These are phyloP conservation scores for Paulownia fortunei DNA, from an alignment of 257 asterid species.

Conservation along the genomic window DNA sequence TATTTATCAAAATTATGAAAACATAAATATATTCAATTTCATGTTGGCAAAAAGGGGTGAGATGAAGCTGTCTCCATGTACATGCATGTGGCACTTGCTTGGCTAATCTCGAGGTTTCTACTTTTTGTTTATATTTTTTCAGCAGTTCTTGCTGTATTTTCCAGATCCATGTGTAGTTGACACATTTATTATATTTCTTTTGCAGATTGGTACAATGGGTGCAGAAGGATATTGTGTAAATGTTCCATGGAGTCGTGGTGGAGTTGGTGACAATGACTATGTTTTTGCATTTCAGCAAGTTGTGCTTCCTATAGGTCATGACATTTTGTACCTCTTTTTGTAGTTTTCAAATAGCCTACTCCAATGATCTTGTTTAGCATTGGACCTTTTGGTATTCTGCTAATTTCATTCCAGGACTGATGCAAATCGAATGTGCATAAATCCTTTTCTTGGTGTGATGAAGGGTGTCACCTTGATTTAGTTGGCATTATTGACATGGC, in stretches of 20 bases:
- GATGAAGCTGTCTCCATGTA: constrained; percentile 17
- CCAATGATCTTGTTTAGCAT: constrained; percentile 8
- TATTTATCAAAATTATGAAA: not conserved
- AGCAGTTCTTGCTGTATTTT: not conserved
- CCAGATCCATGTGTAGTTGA: constrained; percentile 13
- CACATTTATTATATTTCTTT: constrained; percentile 19
- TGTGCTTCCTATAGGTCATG: constrained; percentile 92
- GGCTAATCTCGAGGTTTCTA: constrained; percentile 13
- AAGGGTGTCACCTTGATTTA: constrained; percentile 14
- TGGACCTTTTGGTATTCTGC: constrained; percentile 13
- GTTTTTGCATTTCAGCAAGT: constrained; percentile 88
- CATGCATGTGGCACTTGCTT: constrained; percentile 27
- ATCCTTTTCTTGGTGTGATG: constrained; percentile 9
- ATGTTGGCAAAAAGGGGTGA: constrained; percentile 14
- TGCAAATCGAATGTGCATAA: not conserved
- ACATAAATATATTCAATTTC: not conserved
- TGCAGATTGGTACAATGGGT: constrained; percentile 88
- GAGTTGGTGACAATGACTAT: constrained; percentile 97
- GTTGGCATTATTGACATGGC: constrained; percentile 13
- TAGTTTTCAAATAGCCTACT: constrained; percentile 18
- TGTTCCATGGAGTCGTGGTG: constrained; percentile 94
- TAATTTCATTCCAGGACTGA: constrained; percentile 17
- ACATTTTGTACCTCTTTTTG: constrained; percentile 9
- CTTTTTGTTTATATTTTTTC: not conserved
- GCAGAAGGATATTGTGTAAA: constrained; percentile 98